phyloP scores from a whole-genome alignment of 352 stramenopile genomes.

The Thalassiosira delicatula region DNA sequence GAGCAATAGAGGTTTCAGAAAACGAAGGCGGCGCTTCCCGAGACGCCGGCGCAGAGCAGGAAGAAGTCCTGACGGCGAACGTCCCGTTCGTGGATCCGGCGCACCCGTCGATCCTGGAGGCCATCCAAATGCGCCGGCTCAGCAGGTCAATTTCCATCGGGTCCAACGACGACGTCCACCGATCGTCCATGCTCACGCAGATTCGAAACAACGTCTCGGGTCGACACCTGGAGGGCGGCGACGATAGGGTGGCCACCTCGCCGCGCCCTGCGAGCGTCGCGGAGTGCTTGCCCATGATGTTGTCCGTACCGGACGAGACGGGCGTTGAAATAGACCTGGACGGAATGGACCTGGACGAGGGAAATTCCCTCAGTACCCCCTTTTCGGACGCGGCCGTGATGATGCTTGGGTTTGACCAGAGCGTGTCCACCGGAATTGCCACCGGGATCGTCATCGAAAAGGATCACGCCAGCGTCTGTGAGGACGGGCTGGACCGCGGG shows the following conservation, averaged over 20 bases:
- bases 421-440: slow-evolving; percentile 19
- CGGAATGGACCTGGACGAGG: slow-evolving; percentile 4
- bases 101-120: slow-evolving; percentile 39
- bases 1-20: not conserved
- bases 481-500: not conserved
- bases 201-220: not conserved
- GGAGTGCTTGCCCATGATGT: not conserved
- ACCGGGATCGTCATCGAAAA: not conserved
- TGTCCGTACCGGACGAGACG: not conserved
- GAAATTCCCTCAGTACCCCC: not conserved
- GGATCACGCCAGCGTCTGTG: not conserved
- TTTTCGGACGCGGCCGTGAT: slow-evolving; percentile 9
- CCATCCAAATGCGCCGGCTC: slow-evolving; percentile 29
- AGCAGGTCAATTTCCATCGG: not conserved
- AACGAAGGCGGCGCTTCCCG: not conserved
- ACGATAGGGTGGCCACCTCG: not conserved
- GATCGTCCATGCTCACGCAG: not conserved
- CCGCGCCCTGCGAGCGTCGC: not conserved
- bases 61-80: slow-evolving; percentile 20
- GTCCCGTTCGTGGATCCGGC: slow-evolving; percentile 38
- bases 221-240: not conserved
- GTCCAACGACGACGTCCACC: not conserved
- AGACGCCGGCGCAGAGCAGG: not conserved
- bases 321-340: not conserved
- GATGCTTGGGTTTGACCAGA: slow-evolving; percentile 26